These are phyloP conservation scores for Furcasterigmium furcatum DNA, from an alignment of 2,329 filamentous ascomycete genomes.

Conservation along the genomic window DNA sequence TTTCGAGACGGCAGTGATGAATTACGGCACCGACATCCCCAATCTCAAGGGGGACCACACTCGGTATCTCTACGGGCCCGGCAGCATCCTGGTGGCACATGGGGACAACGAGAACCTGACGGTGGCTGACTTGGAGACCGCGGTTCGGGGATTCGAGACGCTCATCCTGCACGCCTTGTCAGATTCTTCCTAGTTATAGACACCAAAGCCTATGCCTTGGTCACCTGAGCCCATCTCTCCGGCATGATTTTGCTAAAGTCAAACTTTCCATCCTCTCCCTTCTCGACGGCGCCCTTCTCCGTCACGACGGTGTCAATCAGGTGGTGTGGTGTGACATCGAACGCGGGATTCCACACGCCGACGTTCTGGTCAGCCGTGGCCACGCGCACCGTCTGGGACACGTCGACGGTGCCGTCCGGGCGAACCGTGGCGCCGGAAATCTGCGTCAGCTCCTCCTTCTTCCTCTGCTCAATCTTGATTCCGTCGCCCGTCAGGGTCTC, in stretches of 20 bases:
- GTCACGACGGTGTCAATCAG: conserved; percentile 94
- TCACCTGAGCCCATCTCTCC: conserved; percentile 45
- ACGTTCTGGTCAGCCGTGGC: conserved; percentile 78
- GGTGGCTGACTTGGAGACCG: conserved; percentile 70
- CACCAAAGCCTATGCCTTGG: background rate
- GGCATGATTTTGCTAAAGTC: conserved; percentile 56
- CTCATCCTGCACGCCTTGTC: conserved; percentile 56
- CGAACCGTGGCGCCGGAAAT: conserved; percentile 73
- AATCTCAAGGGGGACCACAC: conserved; percentile 67
- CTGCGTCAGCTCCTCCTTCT: conserved; percentile 76
- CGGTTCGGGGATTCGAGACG: conserved; percentile 76
- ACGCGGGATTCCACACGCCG: conserved; percentile 92
- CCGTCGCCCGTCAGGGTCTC: conserved; percentile 71
- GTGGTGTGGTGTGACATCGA: conserved; percentile 87
- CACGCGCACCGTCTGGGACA: conserved; percentile 63
- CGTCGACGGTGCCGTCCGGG: conserved; percentile 60
- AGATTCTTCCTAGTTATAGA: background rate
- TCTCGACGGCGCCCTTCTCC: conserved; percentile 83
- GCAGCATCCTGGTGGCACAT: conserved; percentile 83
- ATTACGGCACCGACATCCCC: conserved; percentile 92
- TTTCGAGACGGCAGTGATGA: conserved; percentile 80
- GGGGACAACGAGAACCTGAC: conserved; percentile 78
- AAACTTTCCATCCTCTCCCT: conserved; percentile 68
- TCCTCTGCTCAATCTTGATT: conserved; percentile 89
- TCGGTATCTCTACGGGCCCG: conserved; percentile 65